A percentile compares a stretch with the other conserved stretches of the same genome.
Conservation (phyloP, 768 basidiomycete species). For the Lactarius evosmus region DNA sequence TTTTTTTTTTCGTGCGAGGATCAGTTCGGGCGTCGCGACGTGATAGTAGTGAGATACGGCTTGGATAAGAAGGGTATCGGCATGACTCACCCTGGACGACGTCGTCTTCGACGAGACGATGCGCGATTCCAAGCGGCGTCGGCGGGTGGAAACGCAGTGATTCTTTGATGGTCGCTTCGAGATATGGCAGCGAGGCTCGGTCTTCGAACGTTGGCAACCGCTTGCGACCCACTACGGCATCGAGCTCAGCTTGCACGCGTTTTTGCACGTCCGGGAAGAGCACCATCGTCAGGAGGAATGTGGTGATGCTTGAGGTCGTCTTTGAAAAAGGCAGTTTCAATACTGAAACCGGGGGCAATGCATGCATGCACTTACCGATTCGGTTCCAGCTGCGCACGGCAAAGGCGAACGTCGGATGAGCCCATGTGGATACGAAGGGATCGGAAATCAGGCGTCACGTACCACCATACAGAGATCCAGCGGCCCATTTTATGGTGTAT, state of each 20-base stretch:
- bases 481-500: constrained; percentile 28
- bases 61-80: not conserved
- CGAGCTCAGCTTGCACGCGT: constrained; percentile 22
- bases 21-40: not conserved
- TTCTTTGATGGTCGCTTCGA: constrained; percentile 28
- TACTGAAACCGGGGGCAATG: not conserved
- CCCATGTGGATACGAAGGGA: no score
- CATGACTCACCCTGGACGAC: constrained; percentile 26
- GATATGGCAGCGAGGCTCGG: constrained; percentile 21
- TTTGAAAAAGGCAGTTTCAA: not conserved
- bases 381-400: constrained; percentile 20
- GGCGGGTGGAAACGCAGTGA: constrained; percentile 27
- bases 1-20: not conserved
- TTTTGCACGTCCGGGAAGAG: constrained; percentile 26
- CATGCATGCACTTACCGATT: constrained; percentile 19
- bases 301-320: constrained; percentile 23
- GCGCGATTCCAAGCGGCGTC: constrained; percentile 32
- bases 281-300: constrained; percentile 27
- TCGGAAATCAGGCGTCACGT: not conserved
- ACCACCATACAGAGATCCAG: constrained; percentile 27
- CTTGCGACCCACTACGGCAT: constrained; percentile 24
- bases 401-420: not conserved
- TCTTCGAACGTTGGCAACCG: constrained; percentile 25
- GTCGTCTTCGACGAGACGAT: constrained; percentile 36
- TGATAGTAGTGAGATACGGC: no score